Conservation (phyloP, 2,329 filamentous ascomycete species). For the Alternaria ventricosa region DNA sequence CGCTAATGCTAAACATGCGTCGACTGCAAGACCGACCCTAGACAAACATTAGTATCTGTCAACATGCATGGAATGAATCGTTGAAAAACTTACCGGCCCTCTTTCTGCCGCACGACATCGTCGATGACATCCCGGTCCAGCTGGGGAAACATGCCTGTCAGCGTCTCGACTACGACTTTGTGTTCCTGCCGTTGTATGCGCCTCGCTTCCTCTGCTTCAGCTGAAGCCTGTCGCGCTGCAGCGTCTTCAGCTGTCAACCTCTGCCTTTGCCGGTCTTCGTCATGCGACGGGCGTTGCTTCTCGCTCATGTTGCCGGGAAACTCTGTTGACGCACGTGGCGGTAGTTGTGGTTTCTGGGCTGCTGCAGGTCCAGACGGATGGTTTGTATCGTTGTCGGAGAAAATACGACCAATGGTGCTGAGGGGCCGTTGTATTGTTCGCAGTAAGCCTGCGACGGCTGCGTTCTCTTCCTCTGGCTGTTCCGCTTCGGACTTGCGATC, state of each 20-base stretch:
- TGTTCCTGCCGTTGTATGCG: slow-evolving; percentile 85
- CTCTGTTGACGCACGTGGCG: slow-evolving; percentile 51
- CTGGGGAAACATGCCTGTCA: slow-evolving; percentile 96
- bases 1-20: slow-evolving; percentile 21
- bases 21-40: slow-evolving; percentile 20
- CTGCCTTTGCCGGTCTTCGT: slow-evolving; percentile 37
- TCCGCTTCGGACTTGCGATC: slow-evolving; percentile 29
- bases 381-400: slow-evolving; percentile 70
- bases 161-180: slow-evolving; percentile 87
- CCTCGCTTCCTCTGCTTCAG: slow-evolving; percentile 86
- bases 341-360: slow-evolving; percentile 58
- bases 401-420: slow-evolving; percentile 91
- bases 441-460: slow-evolving; percentile 82
- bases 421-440: slow-evolving; percentile 90
- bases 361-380: slow-evolving; percentile 44
- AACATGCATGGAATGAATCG: background rate
- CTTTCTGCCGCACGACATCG: slow-evolving; percentile 94
- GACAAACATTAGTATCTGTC: background rate
- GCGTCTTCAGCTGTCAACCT: slow-evolving; percentile 79
- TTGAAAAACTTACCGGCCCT: slow-evolving; percentile 76
- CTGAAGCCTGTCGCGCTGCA: slow-evolving; percentile 87
- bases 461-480: slow-evolving; percentile 70
- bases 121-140: slow-evolving; percentile 93
- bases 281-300: slow-evolving; percentile 27
- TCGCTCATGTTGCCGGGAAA: slow-evolving; percentile 20